These are phyloP conservation scores for Aspergillus cejpii DNA, from an alignment of 2,329 filamentous ascomycete genomes.

Conservation along the genomic window DNA sequence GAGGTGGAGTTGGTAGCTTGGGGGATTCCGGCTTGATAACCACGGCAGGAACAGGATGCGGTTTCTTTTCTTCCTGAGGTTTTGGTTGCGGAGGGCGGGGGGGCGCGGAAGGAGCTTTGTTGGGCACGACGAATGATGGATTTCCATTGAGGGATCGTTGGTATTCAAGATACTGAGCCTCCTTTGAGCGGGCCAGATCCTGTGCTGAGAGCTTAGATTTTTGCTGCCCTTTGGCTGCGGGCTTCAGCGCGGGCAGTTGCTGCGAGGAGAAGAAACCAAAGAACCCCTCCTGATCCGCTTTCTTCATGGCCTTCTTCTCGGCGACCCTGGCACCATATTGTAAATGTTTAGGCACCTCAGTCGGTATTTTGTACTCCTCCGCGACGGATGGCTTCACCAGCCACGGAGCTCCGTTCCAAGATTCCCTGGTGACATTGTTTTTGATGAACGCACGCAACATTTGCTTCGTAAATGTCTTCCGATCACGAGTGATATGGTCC, in stretches of 20 bases:
- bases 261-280: constrained; percentile 48
- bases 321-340: constrained; percentile 72
- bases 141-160: constrained; percentile 42
- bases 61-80: constrained; percentile 31
- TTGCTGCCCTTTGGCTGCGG: constrained; percentile 61
- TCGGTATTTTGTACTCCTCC: constrained; percentile 75
- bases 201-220: constrained; percentile 51
- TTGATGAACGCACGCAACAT: constrained; percentile 92
- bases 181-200: constrained; percentile 43
- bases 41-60: constrained; percentile 29
- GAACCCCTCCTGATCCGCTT: constrained; percentile 45
- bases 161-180: constrained; percentile 46
- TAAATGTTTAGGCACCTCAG: constrained; percentile 74
- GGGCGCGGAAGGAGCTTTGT: constrained; percentile 25
- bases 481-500: constrained; percentile 74
- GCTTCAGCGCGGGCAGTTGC: constrained; percentile 66
- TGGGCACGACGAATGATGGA: constrained; percentile 35
- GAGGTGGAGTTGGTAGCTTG: constrained; percentile 60
- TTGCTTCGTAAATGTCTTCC: constrained; percentile 89
- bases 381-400: constrained; percentile 83
- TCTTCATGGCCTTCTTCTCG: constrained; percentile 68
- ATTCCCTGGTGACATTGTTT: constrained; percentile 82
- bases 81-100: constrained; percentile 28
- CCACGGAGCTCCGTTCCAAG: constrained; percentile 96
- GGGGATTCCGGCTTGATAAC: constrained; percentile 46